Evolutionary conservation across 2,329 filamentous ascomycete genomes (phyloP).

Genomic region (Lojkania enalia): DNA sequence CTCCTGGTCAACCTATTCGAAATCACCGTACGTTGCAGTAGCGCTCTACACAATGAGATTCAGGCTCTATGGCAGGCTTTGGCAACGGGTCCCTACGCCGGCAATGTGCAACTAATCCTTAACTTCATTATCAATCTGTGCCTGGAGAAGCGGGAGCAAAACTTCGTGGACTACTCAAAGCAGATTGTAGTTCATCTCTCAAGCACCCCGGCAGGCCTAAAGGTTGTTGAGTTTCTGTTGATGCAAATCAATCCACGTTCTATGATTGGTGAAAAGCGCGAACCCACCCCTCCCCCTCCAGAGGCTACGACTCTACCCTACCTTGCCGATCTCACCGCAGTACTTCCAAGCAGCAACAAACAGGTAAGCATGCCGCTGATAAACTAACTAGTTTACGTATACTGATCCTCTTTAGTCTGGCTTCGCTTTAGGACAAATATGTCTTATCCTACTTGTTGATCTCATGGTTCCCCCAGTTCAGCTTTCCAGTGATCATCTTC

Average conservation of each 20-base stretch:
- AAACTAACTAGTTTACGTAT: neutral
- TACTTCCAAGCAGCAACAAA: slow-evolving; percentile 85
- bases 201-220: slow-evolving; percentile 79
- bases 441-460: slow-evolving; percentile 91
- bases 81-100: slow-evolving; percentile 86
- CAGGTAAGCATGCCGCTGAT: slow-evolving; percentile 49
- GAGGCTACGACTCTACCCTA: slow-evolving; percentile 81
- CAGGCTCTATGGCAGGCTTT: slow-evolving; percentile 97
- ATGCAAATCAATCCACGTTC: slow-evolving; percentile 90
- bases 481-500: slow-evolving; percentile 76
- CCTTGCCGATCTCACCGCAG: slow-evolving; percentile 79
- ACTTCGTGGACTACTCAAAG: slow-evolving; percentile 97
- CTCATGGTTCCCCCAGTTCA: slow-evolving; percentile 92
- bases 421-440: slow-evolving; percentile 89
- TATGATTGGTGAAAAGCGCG: slow-evolving; percentile 90
- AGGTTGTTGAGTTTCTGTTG: slow-evolving; percentile 91
- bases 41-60: slow-evolving; percentile 89
- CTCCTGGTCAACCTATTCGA: slow-evolving; percentile 92
- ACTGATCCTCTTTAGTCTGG: slow-evolving; percentile 58
- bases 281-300: slow-evolving; percentile 58
- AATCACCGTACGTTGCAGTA: slow-evolving; percentile 91
- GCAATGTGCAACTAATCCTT: slow-evolving; percentile 90
- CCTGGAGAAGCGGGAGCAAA: slow-evolving; percentile 91
- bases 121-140: slow-evolving; percentile 97
- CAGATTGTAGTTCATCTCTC: slow-evolving; percentile 97